A percentile compares a stretch with the other conserved stretches of the same genome.
These are phyloP conservation scores for Ashbya aceris DNA, from an alignment of 1,139 yeast species.

Conservation along the genomic window DNA sequence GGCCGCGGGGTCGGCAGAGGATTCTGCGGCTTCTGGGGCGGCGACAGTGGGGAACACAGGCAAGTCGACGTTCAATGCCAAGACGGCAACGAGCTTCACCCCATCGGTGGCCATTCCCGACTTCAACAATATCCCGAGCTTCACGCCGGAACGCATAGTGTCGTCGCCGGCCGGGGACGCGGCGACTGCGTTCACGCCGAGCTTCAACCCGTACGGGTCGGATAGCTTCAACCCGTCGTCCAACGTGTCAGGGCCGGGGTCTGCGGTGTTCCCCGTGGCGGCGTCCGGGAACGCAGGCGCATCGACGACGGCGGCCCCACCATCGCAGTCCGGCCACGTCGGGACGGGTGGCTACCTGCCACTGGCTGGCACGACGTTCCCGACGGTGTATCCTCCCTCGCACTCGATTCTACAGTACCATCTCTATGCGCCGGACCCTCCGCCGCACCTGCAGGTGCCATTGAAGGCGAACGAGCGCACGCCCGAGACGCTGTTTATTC, in stretches of 20 bases:
- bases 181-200: conserved; percentile 9
- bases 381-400: conserved; percentile 29
- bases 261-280: not conserved
- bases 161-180: not conserved
- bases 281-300: conserved; percentile 1
- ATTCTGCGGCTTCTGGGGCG: conserved; percentile 9
- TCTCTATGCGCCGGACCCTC: conserved; percentile 82
- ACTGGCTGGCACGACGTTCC: conserved; percentile 16
- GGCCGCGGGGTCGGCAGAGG: conserved; percentile 4
- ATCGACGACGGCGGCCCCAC: conserved; percentile 2
- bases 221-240: conserved; percentile 28
- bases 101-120: conserved; percentile 12
- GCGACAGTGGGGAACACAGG: conserved; percentile 1
- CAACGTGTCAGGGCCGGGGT: conserved; percentile 10
- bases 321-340: conserved; percentile 20
- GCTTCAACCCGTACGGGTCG: conserved; percentile 28
- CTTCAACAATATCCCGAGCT: conserved; percentile 2
- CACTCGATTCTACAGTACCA: conserved; percentile 63
- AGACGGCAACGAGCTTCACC: conserved; percentile 28
- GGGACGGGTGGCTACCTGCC: conserved; percentile 7
- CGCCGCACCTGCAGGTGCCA: conserved; percentile 56
- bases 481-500: conserved; percentile 60
- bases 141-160: conserved; percentile 3
- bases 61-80: conserved; percentile 25
- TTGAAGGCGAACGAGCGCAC: conserved; percentile 63